Evolutionary conservation across 2,329 filamentous ascomycete genomes (phyloP).

Genomic region (Nothophaeocryptopus gaeumannii): DNA sequence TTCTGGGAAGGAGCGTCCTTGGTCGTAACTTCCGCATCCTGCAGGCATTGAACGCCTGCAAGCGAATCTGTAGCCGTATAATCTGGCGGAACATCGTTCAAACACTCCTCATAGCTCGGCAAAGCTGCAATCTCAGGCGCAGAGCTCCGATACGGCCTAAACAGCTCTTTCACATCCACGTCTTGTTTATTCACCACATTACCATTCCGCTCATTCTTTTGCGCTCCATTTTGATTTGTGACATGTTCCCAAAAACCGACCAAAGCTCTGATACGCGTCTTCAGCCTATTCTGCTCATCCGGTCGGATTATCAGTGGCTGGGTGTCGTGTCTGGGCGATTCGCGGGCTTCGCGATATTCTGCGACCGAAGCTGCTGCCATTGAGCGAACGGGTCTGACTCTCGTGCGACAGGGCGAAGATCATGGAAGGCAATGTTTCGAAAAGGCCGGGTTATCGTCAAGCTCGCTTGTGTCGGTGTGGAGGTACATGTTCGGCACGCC

Average conservation of each 20-base stretch:
- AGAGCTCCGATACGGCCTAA: slow-evolving; percentile 12
- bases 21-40: slow-evolving; percentile 6
- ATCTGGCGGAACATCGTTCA: slow-evolving; percentile 44
- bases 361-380: slow-evolving; percentile 48
- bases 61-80: slow-evolving; percentile 38
- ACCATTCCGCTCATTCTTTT: neutral
- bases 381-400: slow-evolving; percentile 30
- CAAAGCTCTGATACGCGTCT: slow-evolving; percentile 26
- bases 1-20: slow-evolving; percentile 9
- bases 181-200: slow-evolving; percentile 1
- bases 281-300: slow-evolving; percentile 43
- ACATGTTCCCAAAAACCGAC: slow-evolving; percentile 27
- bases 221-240: slow-evolving; percentile 8
- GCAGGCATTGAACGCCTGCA: slow-evolving; percentile 16
- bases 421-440: slow-evolving; percentile 33
- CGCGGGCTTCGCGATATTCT: slow-evolving; percentile 35
- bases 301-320: slow-evolving; percentile 42
- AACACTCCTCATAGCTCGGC: slow-evolving; percentile 44
- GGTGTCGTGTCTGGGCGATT: slow-evolving; percentile 42
- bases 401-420: slow-evolving; percentile 30
- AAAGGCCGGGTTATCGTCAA: neutral
- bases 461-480: slow-evolving; percentile 6
- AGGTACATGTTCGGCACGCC: neutral
- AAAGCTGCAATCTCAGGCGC: slow-evolving; percentile 28
- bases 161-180: slow-evolving; percentile 21